phyloP scores from a whole-genome alignment of 768 basidiomycete genomes.

The Hygrocybe punicea region DNA sequence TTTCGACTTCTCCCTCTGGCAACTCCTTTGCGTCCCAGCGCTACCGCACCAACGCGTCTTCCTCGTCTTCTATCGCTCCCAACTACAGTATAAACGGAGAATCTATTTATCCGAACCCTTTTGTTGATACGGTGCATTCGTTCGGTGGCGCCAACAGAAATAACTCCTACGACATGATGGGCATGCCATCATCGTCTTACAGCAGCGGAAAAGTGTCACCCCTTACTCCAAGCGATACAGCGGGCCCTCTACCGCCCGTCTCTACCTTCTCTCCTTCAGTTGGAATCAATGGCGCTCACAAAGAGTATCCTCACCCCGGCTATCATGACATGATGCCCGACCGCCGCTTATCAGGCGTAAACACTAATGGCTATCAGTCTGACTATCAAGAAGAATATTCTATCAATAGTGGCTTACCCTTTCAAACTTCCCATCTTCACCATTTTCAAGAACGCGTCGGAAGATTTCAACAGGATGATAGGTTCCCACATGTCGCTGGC shows the following conservation, averaged over 20 bases:
- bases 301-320: conserved; percentile 54
- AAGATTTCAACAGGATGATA: conserved; percentile 53
- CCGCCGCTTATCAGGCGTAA: conserved; percentile 51
- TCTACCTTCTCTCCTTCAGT: conserved; percentile 48
- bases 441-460: conserved; percentile 57
- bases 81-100: conserved; percentile 54
- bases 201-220: conserved; percentile 75
- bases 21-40: conserved; percentile 52
- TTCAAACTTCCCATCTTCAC: conserved; percentile 49
- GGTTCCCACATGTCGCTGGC: conserved; percentile 46
- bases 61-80: conserved; percentile 64
- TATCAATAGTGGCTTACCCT: conserved; percentile 47
- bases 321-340: conserved; percentile 62
- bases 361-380: conserved; percentile 46
- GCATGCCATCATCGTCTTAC: conserved; percentile 56
- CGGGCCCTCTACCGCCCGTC: conserved; percentile 53
- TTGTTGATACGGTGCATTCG: conserved; percentile 56
- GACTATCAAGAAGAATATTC: conserved; percentile 67
- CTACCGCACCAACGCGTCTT: conserved; percentile 70
- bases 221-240: conserved; percentile 64
- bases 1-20: conserved; percentile 44
- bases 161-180: conserved; percentile 65
- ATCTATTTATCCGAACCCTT: conserved; percentile 55
- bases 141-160: conserved; percentile 51
- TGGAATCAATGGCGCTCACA: conserved; percentile 30